Evolutionary conservation across 805 yeast species (phyloP).

Genomic region (Cyberlindnera bimundalis): DNA sequence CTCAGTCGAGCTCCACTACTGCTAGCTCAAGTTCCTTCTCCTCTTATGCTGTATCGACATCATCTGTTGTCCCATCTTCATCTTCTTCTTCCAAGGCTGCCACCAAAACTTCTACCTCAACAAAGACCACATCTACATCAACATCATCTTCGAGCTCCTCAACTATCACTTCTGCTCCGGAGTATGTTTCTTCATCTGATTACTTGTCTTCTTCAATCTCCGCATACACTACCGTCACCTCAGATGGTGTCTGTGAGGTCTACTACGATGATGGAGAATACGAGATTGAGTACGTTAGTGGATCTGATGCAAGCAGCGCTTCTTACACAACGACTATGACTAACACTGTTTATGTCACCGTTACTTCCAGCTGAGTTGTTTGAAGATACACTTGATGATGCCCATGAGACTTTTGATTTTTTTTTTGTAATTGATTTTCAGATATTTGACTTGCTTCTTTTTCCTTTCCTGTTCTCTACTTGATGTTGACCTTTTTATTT

Average conservation of each 20-base stretch:
- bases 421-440: no score
- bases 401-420: constrained; percentile 1
- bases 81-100: neutral
- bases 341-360: constrained; percentile 22
- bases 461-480: no score
- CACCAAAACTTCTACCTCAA: no score
- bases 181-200: constrained; percentile 3
- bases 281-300: constrained; percentile 25
- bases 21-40: no score
- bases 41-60: no score
- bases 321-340: constrained; percentile 28
- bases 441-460: neutral
- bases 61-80: constrained; percentile 1
- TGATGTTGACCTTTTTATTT: neutral
- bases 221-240: constrained; percentile 22
- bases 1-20: no score
- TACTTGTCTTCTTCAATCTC: constrained; percentile 9
- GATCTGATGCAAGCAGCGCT: constrained; percentile 28
- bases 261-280: constrained; percentile 26
- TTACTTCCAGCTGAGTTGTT: constrained; percentile 12
- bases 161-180: constrained; percentile 16
- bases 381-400: neutral
- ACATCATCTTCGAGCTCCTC: constrained; percentile 10
- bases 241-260: constrained; percentile 28
- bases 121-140: constrained; percentile 10